These are phyloP conservation scores for Globisporangium spinosum DNA, from an alignment of 352 stramenopile species.

Conservation along the genomic window DNA sequence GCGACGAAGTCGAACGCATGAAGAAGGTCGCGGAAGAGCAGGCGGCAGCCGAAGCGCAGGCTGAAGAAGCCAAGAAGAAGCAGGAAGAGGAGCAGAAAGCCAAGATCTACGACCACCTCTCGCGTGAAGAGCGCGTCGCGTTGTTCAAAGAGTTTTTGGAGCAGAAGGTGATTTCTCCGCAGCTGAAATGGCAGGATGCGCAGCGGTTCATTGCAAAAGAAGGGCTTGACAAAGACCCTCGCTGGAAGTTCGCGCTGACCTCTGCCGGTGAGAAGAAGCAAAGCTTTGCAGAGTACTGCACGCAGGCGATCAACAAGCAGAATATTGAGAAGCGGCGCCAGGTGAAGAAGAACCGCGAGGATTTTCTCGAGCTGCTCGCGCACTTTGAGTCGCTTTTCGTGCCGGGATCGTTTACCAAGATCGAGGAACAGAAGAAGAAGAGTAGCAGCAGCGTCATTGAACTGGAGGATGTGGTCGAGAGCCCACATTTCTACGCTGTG, in stretches of 20 bases:
- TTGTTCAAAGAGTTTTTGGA: conserved; percentile 73
- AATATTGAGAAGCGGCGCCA: conserved; percentile 63
- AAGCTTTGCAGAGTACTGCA: conserved; percentile 79
- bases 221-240: conserved; percentile 45
- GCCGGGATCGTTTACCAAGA: neutral
- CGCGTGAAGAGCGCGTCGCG: conserved; percentile 43
- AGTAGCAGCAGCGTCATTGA: conserved; percentile 15
- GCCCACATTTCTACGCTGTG: conserved; percentile 49
- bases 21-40: conserved; percentile 22
- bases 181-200: conserved; percentile 74
- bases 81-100: conserved; percentile 42
- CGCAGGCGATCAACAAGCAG: conserved; percentile 60
- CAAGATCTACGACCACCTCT: conserved; percentile 45
- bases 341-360: conserved; percentile 70
- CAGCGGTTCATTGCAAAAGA: conserved; percentile 62
- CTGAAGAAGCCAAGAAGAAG: conserved; percentile 28
- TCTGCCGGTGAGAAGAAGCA: conserved; percentile 84
- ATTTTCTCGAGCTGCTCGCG: conserved; percentile 68
- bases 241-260: conserved; percentile 61
- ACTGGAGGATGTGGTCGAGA: conserved; percentile 51
- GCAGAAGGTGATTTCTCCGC: conserved; percentile 59
- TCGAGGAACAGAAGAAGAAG: conserved; percentile 11
- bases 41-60: conserved; percentile 22
- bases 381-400: conserved; percentile 44
- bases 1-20: conserved; percentile 69